Base-by-base conservation (phyloP, 305 asterid genomes). In the Solanum aculeatissimum region DNA sequence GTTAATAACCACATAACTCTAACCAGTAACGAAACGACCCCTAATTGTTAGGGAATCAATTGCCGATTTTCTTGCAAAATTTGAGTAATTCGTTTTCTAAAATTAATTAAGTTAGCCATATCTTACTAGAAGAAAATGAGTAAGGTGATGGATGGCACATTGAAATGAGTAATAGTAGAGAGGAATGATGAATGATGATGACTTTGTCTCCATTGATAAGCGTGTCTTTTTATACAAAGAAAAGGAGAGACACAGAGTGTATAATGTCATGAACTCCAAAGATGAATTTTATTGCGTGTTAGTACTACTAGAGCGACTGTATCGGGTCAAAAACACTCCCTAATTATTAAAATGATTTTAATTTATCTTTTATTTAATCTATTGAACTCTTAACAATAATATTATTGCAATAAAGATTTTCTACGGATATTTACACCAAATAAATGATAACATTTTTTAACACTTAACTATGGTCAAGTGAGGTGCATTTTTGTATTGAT, bases 141-240 rank as follows among this genome's bases (percentile, higher is more conserved):
- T 23, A 51, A 18, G 32, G n/a, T 25, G 54, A 51, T 83, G 27
- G n/a, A 25, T 42, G 49, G 40, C 23, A 72, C 38, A 81, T 83
- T 65, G 53, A 16, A n/a, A 55, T 85, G 35, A 65, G 84, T 7
- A 49, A 19, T 15, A 29, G 47, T 4, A 70, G 25, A 80, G 45
- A 62, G 60, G 57, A 88, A 83, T 77, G 83, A 87, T 84, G 85
- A 35, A 85, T 83, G 69, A 78, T 85, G 75, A 84, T 84, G 66
- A 54, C 71, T 82, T 79, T 82, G 87, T 89, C 75, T 55, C 86
- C 87, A 85, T 89, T 89, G 80, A 87, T 81, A 47, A 40, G 84
- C 60, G 43, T 40, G 62, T 45, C 49, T 82, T 25, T 58, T 82
- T 82, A 25, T 9, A 60, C 72, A 81, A 60, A 10, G 57, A 42